Evolutionary conservation across 2,329 filamentous ascomycete species (phyloP), one percentile per base, ranked within the genome.

Genomic region (Ceratocystis variospora): DNA sequence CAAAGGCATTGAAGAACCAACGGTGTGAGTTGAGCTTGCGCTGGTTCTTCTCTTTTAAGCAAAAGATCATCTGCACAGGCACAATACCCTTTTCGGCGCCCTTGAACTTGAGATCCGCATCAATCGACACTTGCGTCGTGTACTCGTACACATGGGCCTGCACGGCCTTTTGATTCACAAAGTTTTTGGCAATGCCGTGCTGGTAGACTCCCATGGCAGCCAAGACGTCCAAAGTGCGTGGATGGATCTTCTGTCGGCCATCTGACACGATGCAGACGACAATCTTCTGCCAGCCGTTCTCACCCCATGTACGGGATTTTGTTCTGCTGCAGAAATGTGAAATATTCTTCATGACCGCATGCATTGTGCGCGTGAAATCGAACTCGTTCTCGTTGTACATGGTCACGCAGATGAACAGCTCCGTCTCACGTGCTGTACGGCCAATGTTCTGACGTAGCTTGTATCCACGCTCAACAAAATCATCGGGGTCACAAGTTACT

Each of bases 321-420:
- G 87, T 88, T 64, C 94, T 87, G 22, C 87, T 90, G 79, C 94
- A 99, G 76, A 99, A 96, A 75, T 97, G 94, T 15, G 89, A 86
- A 72, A 99, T 93, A 74, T 99, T 99, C 75, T 95, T 91, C 89
- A 99, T 96, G 66, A 99, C 90, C 66, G 93, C 94, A 75, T 97
- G 90, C 93, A 99, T 97, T 0, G 94, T 99, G 61, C 94, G 85
- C 5, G 94, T 96, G 72, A 99, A 99, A 73, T 91, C 85, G 71
- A 96, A 90, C 74, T 97, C 94, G 76, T 96, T 89, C 77, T 99
- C 94, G 76, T 99, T 99, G 79, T 96, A 97, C 94, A 97, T 97
- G 71, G 94, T 99, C 69, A 99, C 81, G 74, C 92, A 96, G 72
- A 99, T 96, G 74, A 97, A 94, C 6, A 99, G 79, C 76, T 99